phyloP scores from a whole-genome alignment of 352 stramenopile species.

The Phytopythium aichiense region DNA sequence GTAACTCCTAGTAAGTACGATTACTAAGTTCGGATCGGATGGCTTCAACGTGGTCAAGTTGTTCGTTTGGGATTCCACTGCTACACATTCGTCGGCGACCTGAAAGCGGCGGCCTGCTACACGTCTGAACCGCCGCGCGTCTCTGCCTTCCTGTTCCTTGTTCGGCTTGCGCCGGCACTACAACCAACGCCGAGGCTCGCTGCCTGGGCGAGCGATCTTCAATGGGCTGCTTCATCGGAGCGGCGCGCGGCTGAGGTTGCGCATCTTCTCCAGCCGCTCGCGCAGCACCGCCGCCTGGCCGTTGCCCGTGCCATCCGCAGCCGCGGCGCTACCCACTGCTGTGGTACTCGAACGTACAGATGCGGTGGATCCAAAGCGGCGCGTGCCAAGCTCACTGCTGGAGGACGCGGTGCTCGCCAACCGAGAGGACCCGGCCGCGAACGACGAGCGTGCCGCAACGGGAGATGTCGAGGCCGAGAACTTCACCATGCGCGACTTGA shows the following conservation, averaged over 20 bases:
- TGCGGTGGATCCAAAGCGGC: not conserved
- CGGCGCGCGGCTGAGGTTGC: not conserved
- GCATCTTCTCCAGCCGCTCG: slow-evolving; percentile 5
- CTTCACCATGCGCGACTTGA: slow-evolving; percentile 1
- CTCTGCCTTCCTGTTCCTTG: not conserved
- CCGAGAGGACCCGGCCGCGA: not conserved
- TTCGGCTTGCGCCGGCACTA: slow-evolving; percentile 8
- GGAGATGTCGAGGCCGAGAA: slow-evolving; percentile 1
- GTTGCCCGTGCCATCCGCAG: not conserved
- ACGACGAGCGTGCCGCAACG: not conserved
- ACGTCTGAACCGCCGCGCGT: not conserved
- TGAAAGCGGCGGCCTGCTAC: too few species aligned
- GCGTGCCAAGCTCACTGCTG: not conserved
- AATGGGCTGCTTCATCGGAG: not conserved
- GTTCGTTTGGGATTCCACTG: too few species aligned
- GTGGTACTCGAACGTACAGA: not conserved
- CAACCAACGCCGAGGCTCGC: not conserved
- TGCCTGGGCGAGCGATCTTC: too few species aligned
- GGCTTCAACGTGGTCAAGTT: too few species aligned
- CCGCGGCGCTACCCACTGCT: not conserved
- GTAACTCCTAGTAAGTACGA: too few species aligned
- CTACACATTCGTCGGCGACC: too few species aligned
- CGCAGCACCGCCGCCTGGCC: not conserved
- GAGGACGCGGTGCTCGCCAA: not conserved
- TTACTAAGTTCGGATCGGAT: too few species aligned